Evolutionary conservation across 805 yeast genomes (phyloP), one percentile per base, ranked within the genome.

Genomic region (Ogataea saltuana): DNA sequence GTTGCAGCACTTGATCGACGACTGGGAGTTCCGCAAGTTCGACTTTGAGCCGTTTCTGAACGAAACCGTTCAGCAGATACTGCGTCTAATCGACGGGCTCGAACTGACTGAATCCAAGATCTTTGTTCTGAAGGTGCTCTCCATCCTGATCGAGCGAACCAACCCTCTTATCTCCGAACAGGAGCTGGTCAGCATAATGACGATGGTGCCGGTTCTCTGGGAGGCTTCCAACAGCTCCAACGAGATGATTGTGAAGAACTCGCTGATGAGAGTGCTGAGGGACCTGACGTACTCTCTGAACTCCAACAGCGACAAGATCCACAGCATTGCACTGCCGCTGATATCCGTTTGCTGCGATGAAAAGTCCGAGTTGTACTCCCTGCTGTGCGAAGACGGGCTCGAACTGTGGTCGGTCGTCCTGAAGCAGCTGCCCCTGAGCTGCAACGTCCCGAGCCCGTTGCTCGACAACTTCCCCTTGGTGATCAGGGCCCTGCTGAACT

Each of bases 361-460:
- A 1, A 68, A 69, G 16, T 76, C 88, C 0, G 73, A 74, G 17
- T 70, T 67, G 40, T 75, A 78, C 46, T 66, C 76, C 2, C 68
- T 86, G 41, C 61, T 90, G 8, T 74, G 83, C 15, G 97, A 90
- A 58, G 97, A 90, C 65, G 96, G 95, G 0, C 80, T 78, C 57
- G 95, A 88, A 44, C 68, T 90, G 31, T 88, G 96, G 96, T 69
- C 76, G n/a, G 71, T 83, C 1, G 60, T 85, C 2, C 59, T 88
- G 39, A 85, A 79, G 49, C 80, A 81, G 48, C 75, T 76, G 41
- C 86, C 91, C 1, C 29, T 52, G 1, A 48, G 57, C 11, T 39
- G 44, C 4, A 52, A 63, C 3, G 46, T 67, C 3, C 67, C 72
- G 4, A 64, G 64, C 22, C 60, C 64, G 11, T 61, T 85, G 20